Base-by-base conservation (phyloP, 1,284 basidiomycete genomes). In the Leccinum solheimii region DNA sequence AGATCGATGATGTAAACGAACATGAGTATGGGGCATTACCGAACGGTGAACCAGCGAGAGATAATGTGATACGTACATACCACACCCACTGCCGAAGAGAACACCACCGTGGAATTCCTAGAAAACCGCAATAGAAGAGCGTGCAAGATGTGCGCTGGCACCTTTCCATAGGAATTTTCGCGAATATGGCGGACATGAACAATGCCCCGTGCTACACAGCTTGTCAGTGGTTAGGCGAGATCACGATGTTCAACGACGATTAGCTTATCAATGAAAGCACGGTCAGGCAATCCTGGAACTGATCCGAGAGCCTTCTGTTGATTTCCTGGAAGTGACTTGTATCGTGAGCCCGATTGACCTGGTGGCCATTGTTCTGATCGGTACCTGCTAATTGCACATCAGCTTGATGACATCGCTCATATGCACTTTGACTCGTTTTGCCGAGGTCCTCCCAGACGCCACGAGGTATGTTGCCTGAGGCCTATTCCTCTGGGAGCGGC, bases 161-260 rank as follows among this genome's bases (percentile, higher is more conserved):
- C 48, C 21, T 57, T 71, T 72, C 72, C 45, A 64, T 64, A 66
- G 58, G 69, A 72, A 73, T 40, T 36, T 48, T 68, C 63, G 62
- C 56, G 56, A 63, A 68, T 61, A 67, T 32, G 60, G 62, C 70
- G 70, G 70, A 71, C 65, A 71, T 71, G 69, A 71, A 68, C 53
- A 61, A 62, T 56, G 58, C 69, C 58, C 49, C 58, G 57, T 62
- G 27, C n/a, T 32, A 58, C 67, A 71, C 61, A 55, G 68, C 59
- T 59, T 58, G 55, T 53, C 27, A 36, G 61, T 21, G 45, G 56
- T 64, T 72, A 71, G 69, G 67, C 67, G 70, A 73, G 57, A 68
- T 72, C 63, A 66, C 61, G 23, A 53, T 26, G 58, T 54, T 23
- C 4, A 66, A 68, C 61, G 63, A 60, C 61, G 58, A 49, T 27